These are phyloP conservation scores for Dothistroma pini DNA, from an alignment of 2,329 filamentous ascomycete species.

Conservation along the genomic window DNA sequence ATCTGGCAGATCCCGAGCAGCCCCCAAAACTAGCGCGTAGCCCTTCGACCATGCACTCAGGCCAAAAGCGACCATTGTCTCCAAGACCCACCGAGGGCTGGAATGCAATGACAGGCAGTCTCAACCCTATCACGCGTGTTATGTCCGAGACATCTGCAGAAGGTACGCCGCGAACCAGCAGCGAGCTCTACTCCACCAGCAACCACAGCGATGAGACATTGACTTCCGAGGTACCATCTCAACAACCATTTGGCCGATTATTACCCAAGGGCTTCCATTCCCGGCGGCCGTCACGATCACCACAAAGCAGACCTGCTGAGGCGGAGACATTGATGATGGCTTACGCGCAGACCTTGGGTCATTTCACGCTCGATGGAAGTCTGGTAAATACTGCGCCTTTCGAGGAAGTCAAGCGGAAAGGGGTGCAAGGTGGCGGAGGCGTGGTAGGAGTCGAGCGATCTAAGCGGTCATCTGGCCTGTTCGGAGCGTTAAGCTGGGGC, in stretches of 20 bases:
- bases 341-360: constrained; percentile 89
- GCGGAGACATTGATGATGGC: constrained; percentile 95
- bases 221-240: constrained; percentile 71
- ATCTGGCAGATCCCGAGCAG: constrained; percentile 17
- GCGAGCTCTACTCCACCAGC: constrained; percentile 91
- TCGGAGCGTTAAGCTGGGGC: constrained; percentile 83
- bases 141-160: constrained; percentile 73
- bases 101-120: constrained; percentile 47
- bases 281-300: constrained; percentile 43
- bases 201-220: constrained; percentile 94
- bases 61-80: constrained; percentile 30
- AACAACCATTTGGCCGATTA: constrained; percentile 47
- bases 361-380: constrained; percentile 87
- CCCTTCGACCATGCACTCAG: constrained; percentile 36
- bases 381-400: constrained; percentile 85
- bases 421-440: constrained; percentile 77
- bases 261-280: constrained; percentile 45
- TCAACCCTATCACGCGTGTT: constrained; percentile 61
- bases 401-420: constrained; percentile 93
- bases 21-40: constrained; percentile 29
- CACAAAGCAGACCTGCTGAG: constrained; percentile 41
- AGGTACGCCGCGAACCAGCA: constrained; percentile 82
- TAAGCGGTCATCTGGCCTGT: constrained; percentile 73
- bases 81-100: constrained; percentile 36
- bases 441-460: constrained; percentile 75